Base-by-base conservation (phyloP, 1,284 basidiomycete species). In the Ceratobasidium papillatum region DNA sequence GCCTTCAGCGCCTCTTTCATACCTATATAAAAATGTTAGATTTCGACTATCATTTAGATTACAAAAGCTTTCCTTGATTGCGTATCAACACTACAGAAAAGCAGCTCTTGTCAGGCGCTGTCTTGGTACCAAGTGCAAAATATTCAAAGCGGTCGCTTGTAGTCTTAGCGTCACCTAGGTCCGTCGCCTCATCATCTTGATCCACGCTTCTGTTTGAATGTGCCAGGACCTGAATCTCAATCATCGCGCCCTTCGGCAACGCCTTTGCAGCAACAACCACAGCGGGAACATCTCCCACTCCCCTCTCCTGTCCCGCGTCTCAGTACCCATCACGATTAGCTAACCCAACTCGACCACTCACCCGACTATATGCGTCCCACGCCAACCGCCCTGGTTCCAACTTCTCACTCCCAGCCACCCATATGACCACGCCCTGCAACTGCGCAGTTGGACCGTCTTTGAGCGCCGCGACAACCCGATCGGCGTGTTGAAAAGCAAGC, bases 401-500 rank as follows among this genome's bases (percentile, higher is more conserved):
- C 1, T 89, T 78, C 76, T 89, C 83, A 17, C 76, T 66, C 71
- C 86, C 80, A 11, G 81, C 81, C 8, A 90, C 82, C 90, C 94
- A 96, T 77, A 90, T 92, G 17, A 94, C 82, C 80, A 88, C 85
- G 0, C 90, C 91, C 0, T 81, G 81, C 88, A 91, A 92, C n/a
- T 86, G 85, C 3, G 86, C 86, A 1, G 88, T 88, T 1, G 87
- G 84, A 51, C 83, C 87, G 61, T 82, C 85, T 75, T 85, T 83
- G 32, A 94, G 81, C 0, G 89, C 91, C 1, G 86, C 82, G 0
- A 87, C 79, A 45, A 99, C 87, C 30, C 93, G 87, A 12, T 87
- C 82, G 1, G 91, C 90, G 80, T 99, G 96, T 79, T 98, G 96
- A 36, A 91, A 86, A 0, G 90, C 87, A 1, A 99, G 84, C 0